Conservation (phyloP, 495 filamentous ascomycete genomes). For the Lepraria neglecta region DNA sequence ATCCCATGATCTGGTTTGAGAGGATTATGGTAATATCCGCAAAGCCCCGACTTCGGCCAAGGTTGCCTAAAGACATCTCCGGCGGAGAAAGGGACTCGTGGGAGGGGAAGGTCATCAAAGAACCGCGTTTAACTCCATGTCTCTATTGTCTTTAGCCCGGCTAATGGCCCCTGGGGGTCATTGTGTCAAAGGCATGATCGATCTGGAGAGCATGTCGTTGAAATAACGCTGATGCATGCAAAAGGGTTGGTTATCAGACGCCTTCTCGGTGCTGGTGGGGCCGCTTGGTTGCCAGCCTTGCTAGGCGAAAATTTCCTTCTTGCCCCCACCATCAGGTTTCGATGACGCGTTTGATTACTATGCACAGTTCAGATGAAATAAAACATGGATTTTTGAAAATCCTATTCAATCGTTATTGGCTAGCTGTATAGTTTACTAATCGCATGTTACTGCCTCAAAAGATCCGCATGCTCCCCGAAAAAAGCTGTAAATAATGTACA, state of each 20-base stretch:
- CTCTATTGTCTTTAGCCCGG: not conserved
- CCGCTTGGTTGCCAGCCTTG: not conserved
- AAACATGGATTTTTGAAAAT: too few relatives aligned
- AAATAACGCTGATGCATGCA: conserved; percentile 5
- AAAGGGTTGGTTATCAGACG: not conserved
- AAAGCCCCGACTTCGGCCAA: conserved; percentile 2
- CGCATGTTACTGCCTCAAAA: too few relatives aligned
- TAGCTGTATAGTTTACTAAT: too few relatives aligned
- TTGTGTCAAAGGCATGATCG: not conserved
- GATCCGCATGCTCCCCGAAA: too few relatives aligned
- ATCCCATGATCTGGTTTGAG: conserved; percentile 6
- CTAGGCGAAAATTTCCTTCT: not conserved
- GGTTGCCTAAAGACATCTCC: not conserved
- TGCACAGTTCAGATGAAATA: too few relatives aligned
- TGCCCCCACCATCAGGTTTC: not conserved
- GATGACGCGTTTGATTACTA: too few relatives aligned
- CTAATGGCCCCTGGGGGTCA: not conserved
- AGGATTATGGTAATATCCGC: conserved; percentile 5
- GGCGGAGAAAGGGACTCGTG: not conserved
- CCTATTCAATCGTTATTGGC: too few relatives aligned
- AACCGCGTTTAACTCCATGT: not conserved
- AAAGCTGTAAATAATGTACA: too few relatives aligned
- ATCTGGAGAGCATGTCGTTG: not conserved
- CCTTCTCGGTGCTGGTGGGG: not conserved
- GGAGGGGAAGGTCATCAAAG: not conserved